A percentile compares a stretch with the other conserved stretches of the same genome.
Evolutionary conservation across 345 rosid genomes (phyloP).

Genomic region (Pseudoturritis turrita): DNA sequence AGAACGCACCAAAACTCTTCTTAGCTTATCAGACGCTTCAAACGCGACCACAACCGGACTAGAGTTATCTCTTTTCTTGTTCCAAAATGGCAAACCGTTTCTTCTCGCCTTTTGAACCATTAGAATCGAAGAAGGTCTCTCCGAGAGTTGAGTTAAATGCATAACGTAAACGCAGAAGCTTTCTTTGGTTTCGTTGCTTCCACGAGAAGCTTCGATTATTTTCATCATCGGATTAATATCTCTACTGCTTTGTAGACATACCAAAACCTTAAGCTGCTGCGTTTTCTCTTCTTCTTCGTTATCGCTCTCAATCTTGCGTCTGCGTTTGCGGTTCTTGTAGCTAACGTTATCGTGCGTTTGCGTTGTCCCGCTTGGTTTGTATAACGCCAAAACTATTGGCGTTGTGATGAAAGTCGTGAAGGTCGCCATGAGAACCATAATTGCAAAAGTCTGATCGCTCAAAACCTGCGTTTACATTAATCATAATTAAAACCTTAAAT

Average conservation of each 20-base stretch:
- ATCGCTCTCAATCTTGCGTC: constrained; percentile 50
- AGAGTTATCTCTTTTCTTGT: constrained; percentile 37
- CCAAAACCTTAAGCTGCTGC: constrained; percentile 47
- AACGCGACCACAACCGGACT: constrained; percentile 52
- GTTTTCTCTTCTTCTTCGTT: constrained; percentile 37
- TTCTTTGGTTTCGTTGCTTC: constrained; percentile 39
- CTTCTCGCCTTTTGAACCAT: constrained; percentile 80
- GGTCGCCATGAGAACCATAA: constrained; percentile 78
- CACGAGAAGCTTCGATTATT: constrained; percentile 75
- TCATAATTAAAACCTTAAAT: background rate
- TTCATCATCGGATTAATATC: constrained; percentile 61
- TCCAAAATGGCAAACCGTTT: constrained; percentile 72
- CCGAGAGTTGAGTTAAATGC: constrained; percentile 81
- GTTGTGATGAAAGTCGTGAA: constrained; percentile 79
- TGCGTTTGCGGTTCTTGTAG: constrained; percentile 12
- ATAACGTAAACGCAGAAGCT: constrained; percentile 65
- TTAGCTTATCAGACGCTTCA: constrained; percentile 50
- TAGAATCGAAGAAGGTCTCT: constrained; percentile 70
- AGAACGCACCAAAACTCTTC: constrained; percentile 49
- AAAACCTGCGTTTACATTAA: constrained; percentile 49
- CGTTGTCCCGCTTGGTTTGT: constrained; percentile 47
- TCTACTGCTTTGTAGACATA: constrained; percentile 54
- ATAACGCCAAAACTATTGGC: constrained; percentile 58
- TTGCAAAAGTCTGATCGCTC: constrained; percentile 75
- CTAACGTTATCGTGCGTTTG: background rate